Base-by-base conservation (phyloP, 768 basidiomycete species). In the Pulveroboletus frians region DNA sequence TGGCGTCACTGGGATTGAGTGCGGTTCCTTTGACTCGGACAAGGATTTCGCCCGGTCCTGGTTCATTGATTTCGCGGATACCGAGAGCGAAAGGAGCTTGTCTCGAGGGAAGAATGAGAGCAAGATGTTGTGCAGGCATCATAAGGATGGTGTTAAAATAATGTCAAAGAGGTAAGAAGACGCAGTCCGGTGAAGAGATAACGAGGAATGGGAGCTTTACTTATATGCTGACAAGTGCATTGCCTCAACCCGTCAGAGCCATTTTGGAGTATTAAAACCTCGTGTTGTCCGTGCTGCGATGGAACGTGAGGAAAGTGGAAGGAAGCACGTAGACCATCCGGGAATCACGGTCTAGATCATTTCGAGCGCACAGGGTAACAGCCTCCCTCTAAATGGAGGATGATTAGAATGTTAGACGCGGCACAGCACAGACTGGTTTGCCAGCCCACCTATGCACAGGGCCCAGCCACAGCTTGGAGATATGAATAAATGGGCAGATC, bases 1-100 rank as follows among this genome's bases (percentile, higher is more conserved):
- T 78, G 63, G 76, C 77, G 51, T 82, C 80, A 13, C 72, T 69
- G 2, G 80, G 80, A 52, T 81, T 80, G 41, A 80, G 61, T 3
- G 75, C 72, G 0, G 76, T 70, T 5, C 79, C 68, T 37, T 70
- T 63, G 46, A 79, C 60, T 58, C 72, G 73, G 57, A 80, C 61
- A 38, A 80, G 69, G 23, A 80, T 58, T 54, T 79, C 76, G 42
- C 73, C 73, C 4, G 73, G 69, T 10, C 74, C 72, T 5, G 78
- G 78, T 17, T 61, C 63, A 13, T 69, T 73, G 9, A 76, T 65
- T n/a, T 65, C 62, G 15, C 59, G 64, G 21, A 55, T 27, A 17
- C 59, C 65, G 18, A 77, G 52, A 26, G 53, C 52, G 35, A 75
- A 71, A 32, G 73, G 52, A n/a, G 63, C 63, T 57, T 69, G 67